Percentiles rank a stretch among this genome's conserved stretches.
These are phyloP conservation scores for Auxenochlorella protothecoides DNA, from an alignment of 139 green algal genomes.

Conservation along the genomic window DNA sequence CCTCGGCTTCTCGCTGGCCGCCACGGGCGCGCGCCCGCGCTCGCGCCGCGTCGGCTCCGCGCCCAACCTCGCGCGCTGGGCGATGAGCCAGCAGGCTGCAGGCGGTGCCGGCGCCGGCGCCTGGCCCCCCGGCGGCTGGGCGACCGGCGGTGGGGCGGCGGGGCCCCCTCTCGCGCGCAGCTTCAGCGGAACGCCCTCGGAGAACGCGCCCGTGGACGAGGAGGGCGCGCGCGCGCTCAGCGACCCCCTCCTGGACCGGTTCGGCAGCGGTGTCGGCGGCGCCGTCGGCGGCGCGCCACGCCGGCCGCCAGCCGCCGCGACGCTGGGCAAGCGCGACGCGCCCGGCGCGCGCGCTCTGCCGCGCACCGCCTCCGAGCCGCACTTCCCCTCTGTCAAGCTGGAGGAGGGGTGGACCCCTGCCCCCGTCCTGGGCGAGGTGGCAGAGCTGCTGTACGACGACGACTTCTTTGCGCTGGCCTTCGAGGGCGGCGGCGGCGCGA, in stretches of 20 bases:
- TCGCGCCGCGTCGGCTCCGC: neutral
- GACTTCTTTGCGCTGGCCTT: conserved; percentile 22
- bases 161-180: neutral
- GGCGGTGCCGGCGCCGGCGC: neutral
- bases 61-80: neutral
- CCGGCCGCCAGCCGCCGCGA: neutral
- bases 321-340: conserved; percentile 19
- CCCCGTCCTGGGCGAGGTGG: neutral
- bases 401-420: conserved; percentile 2
- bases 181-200: neutral
- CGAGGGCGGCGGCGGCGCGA: conserved; percentile 5
- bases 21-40: neutral
- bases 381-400: neutral
- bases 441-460: conserved; percentile 17
- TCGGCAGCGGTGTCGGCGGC: conserved; percentile 28
- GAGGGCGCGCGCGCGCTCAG: neutral
- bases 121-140: neutral
- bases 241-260: conserved; percentile 36
- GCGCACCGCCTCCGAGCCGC: neutral
- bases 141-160: neutral
- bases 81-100: no score
- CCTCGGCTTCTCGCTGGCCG: neutral
- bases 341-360: neutral
- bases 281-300: no score
- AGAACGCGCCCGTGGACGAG: no score